These are phyloP conservation scores for Neurospora sp. DNA, from an alignment of 495 filamentous ascomycete genomes.

Conservation along the genomic window DNA sequence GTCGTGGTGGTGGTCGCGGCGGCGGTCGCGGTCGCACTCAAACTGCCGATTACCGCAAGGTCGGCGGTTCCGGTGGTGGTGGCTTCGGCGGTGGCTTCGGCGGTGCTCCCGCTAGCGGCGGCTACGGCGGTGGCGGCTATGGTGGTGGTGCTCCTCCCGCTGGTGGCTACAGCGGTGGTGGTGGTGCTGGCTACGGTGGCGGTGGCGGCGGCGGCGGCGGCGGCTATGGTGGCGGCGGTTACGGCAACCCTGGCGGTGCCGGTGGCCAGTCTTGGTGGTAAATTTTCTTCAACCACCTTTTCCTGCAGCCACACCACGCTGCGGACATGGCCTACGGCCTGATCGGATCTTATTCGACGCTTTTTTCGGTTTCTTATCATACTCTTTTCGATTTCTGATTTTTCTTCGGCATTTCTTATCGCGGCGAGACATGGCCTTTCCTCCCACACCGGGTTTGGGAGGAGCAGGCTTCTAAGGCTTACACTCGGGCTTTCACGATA, in stretches of 20 bases:
- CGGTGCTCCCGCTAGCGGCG: conserved; percentile 13
- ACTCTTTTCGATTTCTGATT: background rate
- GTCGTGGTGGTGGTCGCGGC: conserved; percentile 62
- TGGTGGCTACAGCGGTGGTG: conserved; percentile 65
- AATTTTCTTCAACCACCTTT: conserved; percentile 11
- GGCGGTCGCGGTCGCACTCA: conserved; percentile 53
- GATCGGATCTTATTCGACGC: background rate
- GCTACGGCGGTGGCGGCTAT: conserved; percentile 40
- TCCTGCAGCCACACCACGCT: conserved; percentile 3
- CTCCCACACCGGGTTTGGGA: conserved; percentile 11
- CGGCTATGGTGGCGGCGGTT: conserved; percentile 21
- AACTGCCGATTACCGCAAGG: conserved; percentile 87
- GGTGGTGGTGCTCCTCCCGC: conserved; percentile 38
- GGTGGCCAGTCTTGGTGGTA: conserved; percentile 95
- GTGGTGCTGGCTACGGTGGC: conserved; percentile 42
- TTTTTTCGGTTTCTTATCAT: conserved; percentile 9
- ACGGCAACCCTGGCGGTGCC: conserved; percentile 74
- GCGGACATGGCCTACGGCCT: background rate
- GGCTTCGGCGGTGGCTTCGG: conserved; percentile 41
- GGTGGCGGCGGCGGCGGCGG: conserved; percentile 27
- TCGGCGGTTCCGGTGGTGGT: conserved; percentile 46
- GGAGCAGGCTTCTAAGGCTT: conserved; percentile 16
- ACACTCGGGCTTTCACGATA: conserved; percentile 23
- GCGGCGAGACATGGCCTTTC: conserved; percentile 23
- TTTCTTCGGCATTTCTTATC: conserved; percentile 13